Evolutionary conservation across 2,329 filamentous ascomycete genomes (phyloP).

Genomic region (Fusarium scirpi): DNA sequence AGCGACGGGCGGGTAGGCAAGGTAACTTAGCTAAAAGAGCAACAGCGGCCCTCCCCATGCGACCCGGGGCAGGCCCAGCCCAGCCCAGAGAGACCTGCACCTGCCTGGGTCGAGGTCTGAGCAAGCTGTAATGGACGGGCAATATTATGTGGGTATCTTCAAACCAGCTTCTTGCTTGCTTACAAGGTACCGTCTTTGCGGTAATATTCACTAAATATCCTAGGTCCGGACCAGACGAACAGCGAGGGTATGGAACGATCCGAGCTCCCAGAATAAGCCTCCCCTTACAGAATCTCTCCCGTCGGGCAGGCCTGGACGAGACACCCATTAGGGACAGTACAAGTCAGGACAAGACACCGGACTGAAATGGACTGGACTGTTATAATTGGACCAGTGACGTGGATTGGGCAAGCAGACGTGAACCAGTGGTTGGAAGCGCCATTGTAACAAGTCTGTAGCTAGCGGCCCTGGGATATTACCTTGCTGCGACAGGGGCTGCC

Average conservation of each 20-base stretch:
- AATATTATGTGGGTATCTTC: conserved; percentile 26
- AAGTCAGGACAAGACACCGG: background rate
- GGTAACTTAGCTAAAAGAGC: conserved; percentile 39
- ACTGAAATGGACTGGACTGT: conserved; percentile 11
- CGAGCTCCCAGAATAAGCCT: conserved; percentile 27
- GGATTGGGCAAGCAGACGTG: conserved; percentile 34
- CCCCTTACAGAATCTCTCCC: conserved; percentile 38
- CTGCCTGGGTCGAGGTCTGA: conserved; percentile 7
- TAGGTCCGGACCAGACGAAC: conserved; percentile 21
- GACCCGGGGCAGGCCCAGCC: conserved; percentile 38
- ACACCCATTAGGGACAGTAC: background rate
- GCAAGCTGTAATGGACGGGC: conserved; percentile 11
- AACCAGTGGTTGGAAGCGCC: conserved; percentile 48
- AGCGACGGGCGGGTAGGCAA: conserved; percentile 46
- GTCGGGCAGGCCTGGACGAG: background rate
- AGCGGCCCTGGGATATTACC: conserved; percentile 49
- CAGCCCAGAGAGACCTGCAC: conserved; percentile 17
- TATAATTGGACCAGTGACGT: conserved; percentile 36
- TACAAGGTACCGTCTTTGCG: conserved; percentile 8
- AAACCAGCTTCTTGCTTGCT: conserved; percentile 17
- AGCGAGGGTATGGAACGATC: conserved; percentile 36
- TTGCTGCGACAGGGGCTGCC: conserved; percentile 48
- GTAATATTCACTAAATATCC: conserved; percentile 22
- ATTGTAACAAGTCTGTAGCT: conserved; percentile 47
- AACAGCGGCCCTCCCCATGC: conserved; percentile 42